Conservation (phyloP, 495 filamentous ascomycete genomes). For the Aspergillus sclerotioniger region DNA sequence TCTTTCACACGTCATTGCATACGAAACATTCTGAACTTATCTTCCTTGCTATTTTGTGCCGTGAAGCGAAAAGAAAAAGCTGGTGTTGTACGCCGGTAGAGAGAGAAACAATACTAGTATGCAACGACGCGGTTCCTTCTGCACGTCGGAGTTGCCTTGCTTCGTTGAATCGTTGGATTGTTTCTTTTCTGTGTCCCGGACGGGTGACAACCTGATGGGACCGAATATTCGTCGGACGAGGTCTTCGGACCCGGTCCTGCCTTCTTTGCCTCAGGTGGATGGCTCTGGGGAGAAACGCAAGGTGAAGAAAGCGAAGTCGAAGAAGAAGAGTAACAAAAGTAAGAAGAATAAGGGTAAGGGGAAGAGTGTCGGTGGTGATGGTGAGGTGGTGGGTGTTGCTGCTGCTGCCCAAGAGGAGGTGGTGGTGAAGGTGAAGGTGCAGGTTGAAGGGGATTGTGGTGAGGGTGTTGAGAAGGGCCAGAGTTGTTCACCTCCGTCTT, state of each 20-base stretch:
- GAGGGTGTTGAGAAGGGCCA: not conserved
- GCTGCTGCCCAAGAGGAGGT: not conserved
- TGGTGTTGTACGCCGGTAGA: not conserved
- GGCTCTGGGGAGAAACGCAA: constrained; percentile 3
- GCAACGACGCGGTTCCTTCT: constrained; percentile 14
- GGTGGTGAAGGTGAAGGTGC: not conserved
- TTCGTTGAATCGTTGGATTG: constrained; percentile 10
- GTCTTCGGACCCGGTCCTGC: not conserved
- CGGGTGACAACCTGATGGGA: no score
- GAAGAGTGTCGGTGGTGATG: not conserved
- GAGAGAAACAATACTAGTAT: constrained; percentile 9
- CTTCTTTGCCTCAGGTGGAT: not conserved
- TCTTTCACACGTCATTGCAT: no score
- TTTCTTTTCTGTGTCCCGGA: constrained; percentile 14
- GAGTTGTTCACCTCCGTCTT: not conserved
- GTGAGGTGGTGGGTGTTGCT: no score
- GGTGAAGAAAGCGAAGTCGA: constrained; percentile 13
- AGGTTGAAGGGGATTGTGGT: not conserved
- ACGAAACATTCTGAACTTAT: no score
- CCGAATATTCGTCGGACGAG: not conserved
- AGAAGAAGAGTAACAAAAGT: constrained; percentile 18
- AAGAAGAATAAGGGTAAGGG: constrained; percentile 20
- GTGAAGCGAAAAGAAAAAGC: constrained; percentile 1
- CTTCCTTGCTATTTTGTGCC: no score
- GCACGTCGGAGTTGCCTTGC: constrained; percentile 16